phyloP scores from a whole-genome alignment of 192 early-diverging fungal species.

The Coemansia sp. region DNA sequence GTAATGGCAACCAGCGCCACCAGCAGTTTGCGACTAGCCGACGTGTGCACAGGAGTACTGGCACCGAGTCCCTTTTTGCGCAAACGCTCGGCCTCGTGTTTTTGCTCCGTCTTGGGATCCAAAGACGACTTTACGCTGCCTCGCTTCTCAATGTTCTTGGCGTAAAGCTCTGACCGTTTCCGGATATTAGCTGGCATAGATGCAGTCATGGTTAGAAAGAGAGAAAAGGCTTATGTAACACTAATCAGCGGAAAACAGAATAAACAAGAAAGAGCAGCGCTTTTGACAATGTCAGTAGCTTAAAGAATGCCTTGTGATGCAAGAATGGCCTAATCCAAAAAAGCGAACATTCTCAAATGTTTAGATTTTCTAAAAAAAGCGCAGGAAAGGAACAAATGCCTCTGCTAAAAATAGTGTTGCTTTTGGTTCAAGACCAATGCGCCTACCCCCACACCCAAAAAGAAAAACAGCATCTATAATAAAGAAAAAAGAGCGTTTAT shows the following conservation, averaged over 20 bases:
- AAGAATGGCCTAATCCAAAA: neutral
- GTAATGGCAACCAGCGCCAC: conserved; percentile 25
- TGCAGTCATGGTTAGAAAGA: conserved; percentile 12
- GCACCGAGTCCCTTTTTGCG: conserved; percentile 34
- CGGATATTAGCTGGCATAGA: conserved; percentile 46
- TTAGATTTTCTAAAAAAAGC: no score
- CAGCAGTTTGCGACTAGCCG: conserved; percentile 20
- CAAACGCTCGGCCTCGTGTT: conserved; percentile 28
- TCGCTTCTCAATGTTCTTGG: conserved; percentile 44
- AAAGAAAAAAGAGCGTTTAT: no score
- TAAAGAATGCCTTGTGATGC: neutral
- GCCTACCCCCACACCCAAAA: no score
- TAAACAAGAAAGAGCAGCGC: neutral
- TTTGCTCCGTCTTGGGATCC: conserved; percentile 27
- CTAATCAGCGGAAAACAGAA: neutral
- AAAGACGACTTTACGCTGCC: conserved; percentile 40
- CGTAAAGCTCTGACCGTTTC: conserved; percentile 40
- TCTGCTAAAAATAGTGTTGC: no score
- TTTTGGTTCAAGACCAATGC: no score
- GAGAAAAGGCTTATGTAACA: neutral
- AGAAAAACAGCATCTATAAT: no score
- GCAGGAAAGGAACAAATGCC: no score
- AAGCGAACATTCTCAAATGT: no score
- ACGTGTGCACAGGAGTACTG: conserved; percentile 5
- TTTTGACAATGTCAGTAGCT: neutral